These are phyloP conservation scores for Carex kokanica DNA, from an alignment of 176 grass and related monocot genomes.

Conservation along the genomic window DNA sequence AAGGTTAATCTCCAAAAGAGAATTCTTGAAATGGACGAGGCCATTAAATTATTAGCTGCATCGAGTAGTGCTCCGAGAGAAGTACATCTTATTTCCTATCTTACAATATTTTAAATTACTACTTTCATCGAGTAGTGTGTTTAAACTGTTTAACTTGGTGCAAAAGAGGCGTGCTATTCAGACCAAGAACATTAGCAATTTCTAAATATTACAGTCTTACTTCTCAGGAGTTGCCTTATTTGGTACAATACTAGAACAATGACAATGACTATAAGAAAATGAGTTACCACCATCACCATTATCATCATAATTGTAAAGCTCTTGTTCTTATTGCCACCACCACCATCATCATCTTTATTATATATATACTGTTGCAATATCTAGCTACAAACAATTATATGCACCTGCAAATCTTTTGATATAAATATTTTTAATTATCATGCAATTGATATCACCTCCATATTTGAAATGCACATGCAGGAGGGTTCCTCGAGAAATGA, in stretches of 20 bases:
- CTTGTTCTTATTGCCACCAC: not conserved
- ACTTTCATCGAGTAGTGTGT: not conserved
- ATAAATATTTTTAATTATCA: constrained; percentile 6
- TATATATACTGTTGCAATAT: too few species aligned
- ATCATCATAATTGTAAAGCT: not conserved
- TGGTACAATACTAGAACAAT: not conserved
- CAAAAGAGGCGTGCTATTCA: not conserved
- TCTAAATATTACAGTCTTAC: not conserved
- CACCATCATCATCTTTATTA: not conserved
- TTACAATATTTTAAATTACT: not conserved
- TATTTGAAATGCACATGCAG: constrained; percentile 19
- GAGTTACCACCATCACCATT: not conserved
- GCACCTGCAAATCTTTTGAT: not conserved
- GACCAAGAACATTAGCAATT: not conserved
- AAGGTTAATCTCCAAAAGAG: constrained; percentile 66
- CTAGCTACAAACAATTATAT: not conserved
- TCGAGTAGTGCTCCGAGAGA: constrained; percentile 26
- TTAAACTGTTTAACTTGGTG: not conserved
- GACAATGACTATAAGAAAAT: not conserved
- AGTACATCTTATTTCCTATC: not conserved
- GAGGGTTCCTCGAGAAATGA: constrained; percentile 26
- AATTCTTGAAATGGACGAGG: constrained; percentile 59
- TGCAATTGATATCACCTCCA: not conserved
- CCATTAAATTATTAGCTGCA: constrained; percentile 29
- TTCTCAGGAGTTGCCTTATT: not conserved